Evolutionary conservation across 2,329 filamentous ascomycete species (phyloP).

Genomic region (Stagonosporopsis vannaccii): DNA sequence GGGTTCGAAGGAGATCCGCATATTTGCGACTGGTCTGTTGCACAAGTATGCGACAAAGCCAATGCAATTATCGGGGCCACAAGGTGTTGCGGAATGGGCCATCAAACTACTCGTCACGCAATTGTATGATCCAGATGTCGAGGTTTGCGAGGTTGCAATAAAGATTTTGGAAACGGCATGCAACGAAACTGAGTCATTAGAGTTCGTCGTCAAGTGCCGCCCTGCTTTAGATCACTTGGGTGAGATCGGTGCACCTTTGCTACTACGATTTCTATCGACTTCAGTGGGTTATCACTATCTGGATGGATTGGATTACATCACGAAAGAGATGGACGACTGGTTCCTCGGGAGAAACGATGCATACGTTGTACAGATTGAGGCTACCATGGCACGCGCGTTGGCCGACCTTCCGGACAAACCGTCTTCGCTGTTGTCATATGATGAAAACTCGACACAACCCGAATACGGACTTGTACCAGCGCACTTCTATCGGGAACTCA

Average conservation of each 20-base stretch:
- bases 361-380: conserved; percentile 94
- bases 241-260: conserved; percentile 91
- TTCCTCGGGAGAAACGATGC: conserved; percentile 95
- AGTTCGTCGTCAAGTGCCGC: conserved; percentile 96
- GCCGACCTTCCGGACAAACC: conserved; percentile 65
- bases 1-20: conserved; percentile 88
- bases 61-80: conserved; percentile 51
- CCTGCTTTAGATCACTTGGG: conserved; percentile 94
- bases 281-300: conserved; percentile 98
- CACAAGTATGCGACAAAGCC: conserved; percentile 80
- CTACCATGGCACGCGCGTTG: conserved; percentile 89
- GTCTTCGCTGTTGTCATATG: conserved; percentile 53
- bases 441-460: conserved; percentile 56
- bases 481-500: conserved; percentile 96
- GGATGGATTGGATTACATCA: conserved; percentile 96
- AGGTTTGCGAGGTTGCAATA: conserved; percentile 94
- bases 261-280: conserved; percentile 91
- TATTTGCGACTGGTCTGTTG: conserved; percentile 85
- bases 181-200: conserved; percentile 87
- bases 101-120: conserved; percentile 97
- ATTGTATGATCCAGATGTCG: conserved; percentile 94
- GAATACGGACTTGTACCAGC: conserved; percentile 76
- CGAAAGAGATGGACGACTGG: conserved; percentile 99
- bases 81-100: conserved; percentile 88
- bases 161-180: conserved; percentile 98